A percentile compares a stretch with the other conserved stretches of the same genome.
These are phyloP conservation scores for Ophiostoma fasciatum DNA, from an alignment of 2,329 filamentous ascomycete genomes.

Conservation along the genomic window DNA sequence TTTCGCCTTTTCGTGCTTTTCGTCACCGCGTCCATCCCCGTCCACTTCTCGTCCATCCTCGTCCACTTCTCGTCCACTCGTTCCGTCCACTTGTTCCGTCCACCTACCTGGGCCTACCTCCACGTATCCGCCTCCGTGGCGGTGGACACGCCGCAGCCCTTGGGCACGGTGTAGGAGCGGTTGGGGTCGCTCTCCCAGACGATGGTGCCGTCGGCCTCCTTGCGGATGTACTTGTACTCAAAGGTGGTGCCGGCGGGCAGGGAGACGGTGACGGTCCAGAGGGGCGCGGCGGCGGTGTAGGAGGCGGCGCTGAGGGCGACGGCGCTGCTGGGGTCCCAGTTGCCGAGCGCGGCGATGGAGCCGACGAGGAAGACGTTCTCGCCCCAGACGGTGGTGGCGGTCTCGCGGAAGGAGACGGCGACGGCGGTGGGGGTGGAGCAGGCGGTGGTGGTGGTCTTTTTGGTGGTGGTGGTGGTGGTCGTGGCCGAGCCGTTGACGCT, in stretches of 20 bases:
- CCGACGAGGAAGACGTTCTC: constrained; percentile 53
- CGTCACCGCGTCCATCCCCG: no score
- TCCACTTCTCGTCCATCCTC: no score
- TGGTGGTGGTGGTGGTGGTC: constrained; percentile 28
- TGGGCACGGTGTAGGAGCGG: constrained; percentile 21
- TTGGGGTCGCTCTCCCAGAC: constrained; percentile 51
- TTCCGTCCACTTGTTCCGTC: neutral
- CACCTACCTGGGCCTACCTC: neutral
- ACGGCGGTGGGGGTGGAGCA: constrained; percentile 31
- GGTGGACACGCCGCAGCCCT: neutral
- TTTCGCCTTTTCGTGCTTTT: no score
- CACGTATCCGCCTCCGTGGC: neutral
- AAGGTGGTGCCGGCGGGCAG: constrained; percentile 41
- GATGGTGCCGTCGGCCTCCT: constrained; percentile 35
- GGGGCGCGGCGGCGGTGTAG: constrained; percentile 44
- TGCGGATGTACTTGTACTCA: constrained; percentile 54
- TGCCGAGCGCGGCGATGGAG: constrained; percentile 41
- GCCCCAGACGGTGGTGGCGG: constrained; percentile 41
- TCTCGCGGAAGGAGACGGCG: constrained; percentile 44
- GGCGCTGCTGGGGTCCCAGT: constrained; percentile 41
- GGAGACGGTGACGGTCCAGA: constrained; percentile 44
- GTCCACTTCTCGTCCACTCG: neutral
- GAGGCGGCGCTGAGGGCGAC: constrained; percentile 39
- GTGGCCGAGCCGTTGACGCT: constrained; percentile 21
- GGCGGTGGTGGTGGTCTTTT: neutral